Evolutionary conservation across 495 filamentous ascomycete species (phyloP).

Genomic region (Lasiosphaeria hispida): DNA sequence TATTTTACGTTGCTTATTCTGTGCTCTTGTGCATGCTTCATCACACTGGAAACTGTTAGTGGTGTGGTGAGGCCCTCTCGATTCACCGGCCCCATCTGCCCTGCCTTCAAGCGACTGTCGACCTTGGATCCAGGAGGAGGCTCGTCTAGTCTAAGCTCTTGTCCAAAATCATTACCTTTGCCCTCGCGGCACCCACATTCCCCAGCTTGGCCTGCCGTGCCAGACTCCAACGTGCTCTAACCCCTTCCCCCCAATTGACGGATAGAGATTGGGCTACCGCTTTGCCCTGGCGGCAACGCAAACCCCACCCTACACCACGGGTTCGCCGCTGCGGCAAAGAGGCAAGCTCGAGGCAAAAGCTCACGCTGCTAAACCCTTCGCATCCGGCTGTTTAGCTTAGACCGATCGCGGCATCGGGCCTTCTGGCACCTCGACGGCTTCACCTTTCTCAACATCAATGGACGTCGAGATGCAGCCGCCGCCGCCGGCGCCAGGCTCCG

Average conservation of each 20-base stretch:
- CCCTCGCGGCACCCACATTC: no score
- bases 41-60: no score
- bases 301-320: constrained; percentile 15
- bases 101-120: no score
- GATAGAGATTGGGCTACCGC: constrained; percentile 13
- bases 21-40: no score
- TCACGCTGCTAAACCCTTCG: background rate
- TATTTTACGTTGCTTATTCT: no score
- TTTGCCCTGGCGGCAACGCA: constrained; percentile 32
- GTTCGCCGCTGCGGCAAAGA: constrained; percentile 23
- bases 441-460: constrained; percentile 8
- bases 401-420: background rate
- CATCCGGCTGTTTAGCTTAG: constrained; percentile 2
- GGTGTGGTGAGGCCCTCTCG: no score
- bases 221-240: background rate
- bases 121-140: no score
- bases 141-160: no score
- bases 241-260: constrained; percentile 13
- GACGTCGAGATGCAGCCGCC: constrained; percentile 29
- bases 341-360: background rate
- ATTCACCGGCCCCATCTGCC: no score
- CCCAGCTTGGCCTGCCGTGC: background rate
- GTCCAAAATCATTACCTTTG: no score
- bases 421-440: constrained; percentile 9
- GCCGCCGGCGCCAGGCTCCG: constrained; percentile 14